Percentiles rank a stretch among this genome's conserved stretches.
Evolutionary conservation across 108 stramenopile species (phyloP).

Genomic region (Cyclostephanos tholiformis): DNA sequence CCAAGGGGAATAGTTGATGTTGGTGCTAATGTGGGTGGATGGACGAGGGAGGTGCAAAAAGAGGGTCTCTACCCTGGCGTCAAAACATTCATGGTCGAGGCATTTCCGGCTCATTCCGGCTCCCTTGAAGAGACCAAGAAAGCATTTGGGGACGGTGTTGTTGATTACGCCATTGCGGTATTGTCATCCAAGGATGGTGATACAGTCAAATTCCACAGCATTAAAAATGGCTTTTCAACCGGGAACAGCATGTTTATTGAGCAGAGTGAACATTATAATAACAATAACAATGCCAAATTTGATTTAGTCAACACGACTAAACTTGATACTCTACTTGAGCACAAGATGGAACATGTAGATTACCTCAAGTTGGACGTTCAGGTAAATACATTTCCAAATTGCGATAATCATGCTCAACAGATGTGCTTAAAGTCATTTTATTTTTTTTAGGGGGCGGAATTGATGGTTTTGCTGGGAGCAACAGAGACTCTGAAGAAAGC

Average conservation of each 20-base stretch:
- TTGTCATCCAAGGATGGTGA: constrained; percentile 11
- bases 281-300: background rate
- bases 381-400: constrained; percentile 5
- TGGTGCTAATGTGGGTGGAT: constrained; percentile 41
- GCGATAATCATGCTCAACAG: background rate
- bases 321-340: constrained; percentile 29
- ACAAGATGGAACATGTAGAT: constrained; percentile 23
- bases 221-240: constrained; percentile 2
- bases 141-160: background rate
- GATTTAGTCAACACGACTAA: constrained; percentile 25
- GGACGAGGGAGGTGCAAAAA: constrained; percentile 13
- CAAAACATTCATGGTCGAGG: constrained; percentile 32
- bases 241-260: constrained; percentile 46
- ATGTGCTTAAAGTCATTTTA: background rate
- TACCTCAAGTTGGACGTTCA: constrained; percentile 45
- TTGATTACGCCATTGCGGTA: constrained; percentile 27
- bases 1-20: constrained; percentile 50
- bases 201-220: constrained; percentile 20
- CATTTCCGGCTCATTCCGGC: background rate
- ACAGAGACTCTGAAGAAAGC: constrained; percentile 25
- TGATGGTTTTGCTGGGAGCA: constrained; percentile 33
- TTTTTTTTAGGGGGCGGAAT: constrained; percentile 29
- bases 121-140: constrained; percentile 14
- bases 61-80: constrained; percentile 19
- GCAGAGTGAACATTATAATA: constrained; percentile 19